Base-by-base conservation (phyloP, 2,329 filamentous ascomycete genomes). In the Hymenoscyphus occultus region DNA sequence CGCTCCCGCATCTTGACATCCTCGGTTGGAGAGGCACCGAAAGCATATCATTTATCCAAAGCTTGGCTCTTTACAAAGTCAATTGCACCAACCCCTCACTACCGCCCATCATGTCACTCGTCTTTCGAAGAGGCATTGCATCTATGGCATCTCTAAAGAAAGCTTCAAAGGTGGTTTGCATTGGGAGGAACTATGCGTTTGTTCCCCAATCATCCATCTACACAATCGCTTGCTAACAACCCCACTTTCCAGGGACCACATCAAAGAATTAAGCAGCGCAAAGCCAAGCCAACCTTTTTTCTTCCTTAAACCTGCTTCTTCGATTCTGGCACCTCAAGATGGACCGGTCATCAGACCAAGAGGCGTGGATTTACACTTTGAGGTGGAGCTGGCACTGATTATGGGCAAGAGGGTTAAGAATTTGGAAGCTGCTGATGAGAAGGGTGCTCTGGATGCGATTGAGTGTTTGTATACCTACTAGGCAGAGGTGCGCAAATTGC, bases 251-350 rank as follows among this genome's bases (percentile, higher is more conserved):
- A 95, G 92, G 74, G 95, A 97, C 78, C 95, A 99, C 80, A 90
- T 98, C 76, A 86, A 90, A 69, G 95, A 99, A 82, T 86, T 99
- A 71, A 93, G 93, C 79, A 97, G 90, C 78, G 83, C 84, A 67
- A 87, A 88, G 70, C 95, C 95, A 60, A 96, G 95, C 78, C 93
- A 97, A 79, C 95, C 95, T 32, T 98, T 99, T 81, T 99, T 97
- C 88, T 99, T 99, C 84, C 86, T 98, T 72, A 99, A 99, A 84
- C 95, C 95, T 1, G 81, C 93, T 0, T 92, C 90, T 51, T 91
- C 93, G 3, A 91, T 99, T 72, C 85, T 98, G 3, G 83, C 90
- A 28, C 92, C 92, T 0, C 85, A 86, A 35, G 66, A 62, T 12
- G 66, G 66, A 1, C 61, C 66, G 39, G 60, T 68, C 5, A 56